Percentiles rank a stretch among this genome's conserved stretches.
These are phyloP conservation scores for Torulaspora globosa DNA, from an alignment of 1,139 yeast genomes.

Conservation along the genomic window DNA sequence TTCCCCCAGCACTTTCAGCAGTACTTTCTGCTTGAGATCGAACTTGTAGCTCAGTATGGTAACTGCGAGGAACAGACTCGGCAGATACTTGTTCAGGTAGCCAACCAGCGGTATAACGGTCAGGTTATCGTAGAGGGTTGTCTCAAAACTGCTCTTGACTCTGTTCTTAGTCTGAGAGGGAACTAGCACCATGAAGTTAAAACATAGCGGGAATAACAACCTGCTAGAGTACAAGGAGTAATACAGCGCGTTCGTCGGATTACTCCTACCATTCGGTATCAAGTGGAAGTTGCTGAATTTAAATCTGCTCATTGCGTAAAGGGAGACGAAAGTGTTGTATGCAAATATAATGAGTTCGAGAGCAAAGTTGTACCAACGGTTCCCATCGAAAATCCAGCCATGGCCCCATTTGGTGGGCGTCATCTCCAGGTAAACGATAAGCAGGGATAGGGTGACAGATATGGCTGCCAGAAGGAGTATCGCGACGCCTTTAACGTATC, in stretches of 20 bases:
- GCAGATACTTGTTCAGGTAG: slow-evolving; percentile 30
- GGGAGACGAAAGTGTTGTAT: slow-evolving; percentile 32
- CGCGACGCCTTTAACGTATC: slow-evolving; percentile 11
- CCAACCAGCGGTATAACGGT: slow-evolving; percentile 30
- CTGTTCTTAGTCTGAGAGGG: slow-evolving; percentile 11
- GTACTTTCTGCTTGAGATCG: slow-evolving; percentile 30
- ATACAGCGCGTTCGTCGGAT: slow-evolving; percentile 34
- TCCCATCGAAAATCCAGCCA: slow-evolving; percentile 26
- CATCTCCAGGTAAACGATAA: slow-evolving; percentile 28
- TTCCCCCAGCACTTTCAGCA: slow-evolving; percentile 32
- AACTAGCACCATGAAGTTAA: slow-evolving; percentile 33
- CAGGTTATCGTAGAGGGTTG: slow-evolving; percentile 29
- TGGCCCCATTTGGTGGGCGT: slow-evolving; percentile 32
- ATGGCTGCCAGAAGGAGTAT: slow-evolving; percentile 14
- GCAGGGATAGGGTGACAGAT: slow-evolving; percentile 20
- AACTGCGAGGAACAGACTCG: slow-evolving; percentile 28
- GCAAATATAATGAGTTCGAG: slow-evolving; percentile 27
- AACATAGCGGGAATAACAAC: slow-evolving; percentile 34
- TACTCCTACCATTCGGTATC: slow-evolving; percentile 34
- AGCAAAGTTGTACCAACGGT: slow-evolving; percentile 24
- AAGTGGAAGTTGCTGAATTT: slow-evolving; percentile 35
- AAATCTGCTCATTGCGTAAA: slow-evolving; percentile 35
- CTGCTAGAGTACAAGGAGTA: slow-evolving; percentile 35
- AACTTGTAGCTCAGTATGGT: slow-evolving; percentile 30
- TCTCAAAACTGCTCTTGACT: slow-evolving; percentile 26